These are phyloP conservation scores for Phoma sp. DNA, from an alignment of 2,329 filamentous ascomycete species.

Conservation along the genomic window DNA sequence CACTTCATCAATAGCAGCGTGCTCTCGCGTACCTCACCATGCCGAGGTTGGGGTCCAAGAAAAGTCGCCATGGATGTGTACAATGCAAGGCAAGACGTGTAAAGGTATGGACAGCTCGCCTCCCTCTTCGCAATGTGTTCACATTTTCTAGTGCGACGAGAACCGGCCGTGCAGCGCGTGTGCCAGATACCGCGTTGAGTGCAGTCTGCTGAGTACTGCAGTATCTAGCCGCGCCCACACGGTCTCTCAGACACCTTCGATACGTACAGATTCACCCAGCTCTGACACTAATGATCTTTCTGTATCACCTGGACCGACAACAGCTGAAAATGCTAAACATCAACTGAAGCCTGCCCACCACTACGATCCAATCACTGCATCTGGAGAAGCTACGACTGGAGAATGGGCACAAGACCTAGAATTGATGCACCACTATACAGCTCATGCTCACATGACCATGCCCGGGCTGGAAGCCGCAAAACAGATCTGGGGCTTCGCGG, in stretches of 20 bases:
- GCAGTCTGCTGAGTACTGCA: conserved; percentile 30
- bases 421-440: conserved; percentile 39
- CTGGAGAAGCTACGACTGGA: not conserved
- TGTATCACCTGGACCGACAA: conserved; percentile 6
- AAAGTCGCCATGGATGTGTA: conserved; percentile 33
- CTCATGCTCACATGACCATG: conserved; percentile 31
- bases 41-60: conserved; percentile 33
- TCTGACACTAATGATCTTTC: conserved; percentile 11
- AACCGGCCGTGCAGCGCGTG: conserved; percentile 37
- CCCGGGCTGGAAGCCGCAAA: conserved; percentile 31
- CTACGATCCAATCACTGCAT: not conserved
- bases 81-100: conserved; percentile 39
- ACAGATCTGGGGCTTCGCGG: conserved; percentile 41
- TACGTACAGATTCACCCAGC: conserved; percentile 1
- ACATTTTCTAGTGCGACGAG: conserved; percentile 36
- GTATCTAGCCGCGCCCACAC: not conserved
- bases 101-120: conserved; percentile 24
- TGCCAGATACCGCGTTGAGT: conserved; percentile 35
- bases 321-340: not conserved
- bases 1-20: not conserved
- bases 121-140: not conserved
- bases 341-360: not conserved
- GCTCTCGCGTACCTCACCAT: conserved; percentile 13
- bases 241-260: conserved; percentile 7
- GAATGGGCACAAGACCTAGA: conserved; percentile 38